Evolutionary conservation across 768 basidiomycete species (phyloP), one percentile per base, ranked within the genome.

Genomic region (Auriscalpium microsporum): DNA sequence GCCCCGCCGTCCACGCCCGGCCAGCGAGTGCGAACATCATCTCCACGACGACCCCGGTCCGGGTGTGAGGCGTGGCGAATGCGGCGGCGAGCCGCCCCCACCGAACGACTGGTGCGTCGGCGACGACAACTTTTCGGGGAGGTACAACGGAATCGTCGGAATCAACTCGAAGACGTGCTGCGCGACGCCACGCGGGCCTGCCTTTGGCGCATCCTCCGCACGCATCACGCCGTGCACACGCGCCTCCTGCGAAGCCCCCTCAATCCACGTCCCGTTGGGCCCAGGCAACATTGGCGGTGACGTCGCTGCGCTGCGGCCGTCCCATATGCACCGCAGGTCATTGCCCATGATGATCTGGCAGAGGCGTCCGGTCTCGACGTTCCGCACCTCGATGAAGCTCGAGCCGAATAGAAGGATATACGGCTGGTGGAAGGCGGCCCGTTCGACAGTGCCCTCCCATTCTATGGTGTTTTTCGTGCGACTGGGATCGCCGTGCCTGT

Each of bases 391-490:
- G 62, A 96, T 88, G 72, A 96, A 94, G 3, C 88, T 85, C 9
- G 82, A 77, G 66, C 94, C 91, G 67, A 95, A 91, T 48, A 94
- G 80, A 45, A 94, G 76, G 48, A 97, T 75, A 64, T 93, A 93
- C 1, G 93, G 94, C 46, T 86, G 81, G 66, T 94, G 93, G 72
- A 90, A 84, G 2, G 92, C 91, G 21, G 90, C 90, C 35, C 83
- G 84, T 60, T 94, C 90, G 0, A 90, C 91, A 0, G 81, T 86
- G 16, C 93, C 91, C 68, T 98, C 94, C 92, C 93, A 98, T 68
- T 98, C 94, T 54, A 96, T 87, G 5, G 84, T 83, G 17, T 81
- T 79, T 16, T 78, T 73, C 7, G 72, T 62, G 34, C 90, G 82
- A 62, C 83, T 88, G 1, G 90, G 90, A 54, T 87, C 83, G n/a